A percentile compares a stretch with the other conserved stretches of the same genome.
phyloP scores from a whole-genome alignment of 257 asterid species.

The Rhazya stricta region DNA sequence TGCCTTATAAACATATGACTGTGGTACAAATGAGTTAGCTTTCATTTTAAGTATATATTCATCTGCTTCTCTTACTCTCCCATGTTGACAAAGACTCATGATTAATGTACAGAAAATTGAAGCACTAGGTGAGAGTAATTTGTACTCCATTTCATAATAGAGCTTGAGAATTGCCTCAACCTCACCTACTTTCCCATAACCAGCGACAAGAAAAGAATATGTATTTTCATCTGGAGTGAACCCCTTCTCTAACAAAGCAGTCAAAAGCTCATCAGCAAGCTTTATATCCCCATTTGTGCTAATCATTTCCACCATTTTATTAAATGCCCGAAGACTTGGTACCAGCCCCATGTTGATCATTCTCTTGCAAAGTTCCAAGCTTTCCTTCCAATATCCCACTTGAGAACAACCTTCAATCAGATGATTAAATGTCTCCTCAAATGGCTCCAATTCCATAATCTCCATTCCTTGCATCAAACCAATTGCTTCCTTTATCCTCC shows the following conservation, averaged over 20 bases:
- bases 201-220: conserved; percentile 51
- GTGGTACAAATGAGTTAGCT: conserved; percentile 30
- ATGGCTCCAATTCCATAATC: conserved; percentile 42
- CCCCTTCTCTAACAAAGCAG: conserved; percentile 54
- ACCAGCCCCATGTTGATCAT: conserved; percentile 41
- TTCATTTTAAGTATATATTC: conserved; percentile 38
- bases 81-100: conserved; percentile 39
- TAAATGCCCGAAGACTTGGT: conserved; percentile 47
- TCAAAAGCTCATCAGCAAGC: conserved; percentile 53
- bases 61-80: conserved; percentile 56
- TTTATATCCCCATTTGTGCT: conserved; percentile 49
- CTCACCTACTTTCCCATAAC: conserved; percentile 48
- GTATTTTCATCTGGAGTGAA: conserved; percentile 45
- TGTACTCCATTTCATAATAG: conserved; percentile 65
- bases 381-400: conserved; percentile 43
- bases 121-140: conserved; percentile 40
- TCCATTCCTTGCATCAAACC: conserved; percentile 52
- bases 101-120: conserved; percentile 34
- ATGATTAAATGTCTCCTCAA: conserved; percentile 43
- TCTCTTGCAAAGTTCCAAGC: conserved; percentile 50
- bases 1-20: conserved; percentile 28
- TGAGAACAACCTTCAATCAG: conserved; percentile 52
- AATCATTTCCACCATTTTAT: conserved; percentile 46
- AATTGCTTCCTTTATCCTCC: conserved; percentile 50
- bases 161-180: conserved; percentile 47